Conservation (phyloP, 1,284 basidiomycete genomes). For the Lentinus polychrous region DNA sequence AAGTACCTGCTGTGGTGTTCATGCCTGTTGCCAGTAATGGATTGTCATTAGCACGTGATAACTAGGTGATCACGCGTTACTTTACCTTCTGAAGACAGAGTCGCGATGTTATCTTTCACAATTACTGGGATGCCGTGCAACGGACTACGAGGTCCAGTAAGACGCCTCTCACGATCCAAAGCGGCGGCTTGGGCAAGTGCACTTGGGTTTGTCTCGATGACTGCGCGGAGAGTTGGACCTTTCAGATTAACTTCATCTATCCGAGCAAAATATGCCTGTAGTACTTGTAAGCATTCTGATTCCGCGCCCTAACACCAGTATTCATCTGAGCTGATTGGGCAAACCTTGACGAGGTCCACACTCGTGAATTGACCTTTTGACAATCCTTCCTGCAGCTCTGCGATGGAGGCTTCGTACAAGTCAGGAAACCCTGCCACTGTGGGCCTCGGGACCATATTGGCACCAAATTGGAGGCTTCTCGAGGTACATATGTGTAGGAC, state of each 20-base stretch:
- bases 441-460: neutral
- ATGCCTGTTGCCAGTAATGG: constrained; percentile 36
- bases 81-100: constrained; percentile 27
- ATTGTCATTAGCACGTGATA: neutral
- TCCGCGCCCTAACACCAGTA: neutral
- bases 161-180: constrained; percentile 47
- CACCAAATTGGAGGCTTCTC: neutral
- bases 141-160: constrained; percentile 38
- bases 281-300: too few relatives aligned
- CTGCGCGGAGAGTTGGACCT: constrained; percentile 52
- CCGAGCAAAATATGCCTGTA: constrained; percentile 59
- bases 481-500: neutral
- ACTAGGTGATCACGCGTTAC: neutral
- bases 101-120: constrained; percentile 66
- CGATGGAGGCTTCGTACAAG: constrained; percentile 36
- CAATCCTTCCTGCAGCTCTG: constrained; percentile 32
- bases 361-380: constrained; percentile 30
- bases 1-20: constrained; percentile 47
- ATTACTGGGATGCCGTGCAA: constrained; percentile 70
- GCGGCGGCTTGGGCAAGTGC: constrained; percentile 45
- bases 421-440: constrained; percentile 23
- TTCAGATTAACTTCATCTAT: constrained; percentile 66
- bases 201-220: constrained; percentile 58
- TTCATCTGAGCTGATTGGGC: neutral
- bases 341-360: constrained; percentile 35